These are phyloP conservation scores for Globisporangium apiculatum DNA, from an alignment of 352 stramenopile genomes.

Conservation along the genomic window DNA sequence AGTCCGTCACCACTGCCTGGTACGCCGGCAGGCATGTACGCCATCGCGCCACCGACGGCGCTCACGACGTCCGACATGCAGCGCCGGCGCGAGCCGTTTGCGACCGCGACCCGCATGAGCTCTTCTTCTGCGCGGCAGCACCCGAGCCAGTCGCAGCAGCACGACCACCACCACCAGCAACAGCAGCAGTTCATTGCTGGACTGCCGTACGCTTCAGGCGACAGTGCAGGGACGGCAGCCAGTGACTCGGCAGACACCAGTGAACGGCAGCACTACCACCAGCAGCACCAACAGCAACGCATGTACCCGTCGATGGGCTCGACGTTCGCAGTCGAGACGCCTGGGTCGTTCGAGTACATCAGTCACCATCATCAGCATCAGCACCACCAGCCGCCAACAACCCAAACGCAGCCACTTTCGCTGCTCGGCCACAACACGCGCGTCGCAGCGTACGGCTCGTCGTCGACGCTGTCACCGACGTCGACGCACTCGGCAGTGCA, in stretches of 20 bases:
- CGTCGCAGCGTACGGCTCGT: not conserved
- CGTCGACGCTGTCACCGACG: not conserved
- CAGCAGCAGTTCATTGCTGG: not conserved
- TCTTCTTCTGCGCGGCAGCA: too few species aligned
- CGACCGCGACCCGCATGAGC: not conserved
- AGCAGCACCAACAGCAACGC: not conserved
- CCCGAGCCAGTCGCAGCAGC: too few species aligned
- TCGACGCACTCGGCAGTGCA: not conserved
- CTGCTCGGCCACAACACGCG: not conserved
- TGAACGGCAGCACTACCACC: not conserved
- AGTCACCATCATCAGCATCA: not conserved
- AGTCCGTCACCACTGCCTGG: not conserved
- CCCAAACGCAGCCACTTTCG: not conserved
- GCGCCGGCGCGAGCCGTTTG: conserved; percentile 1
- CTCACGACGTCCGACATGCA: conserved; percentile 9
- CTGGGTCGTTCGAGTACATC: not conserved
- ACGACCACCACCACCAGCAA: too few species aligned
- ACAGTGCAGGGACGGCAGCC: not conserved
- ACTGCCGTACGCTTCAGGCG: not conserved
- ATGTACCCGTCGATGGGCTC: conserved; percentile 1
- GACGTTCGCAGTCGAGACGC: not conserved
- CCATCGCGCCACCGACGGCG: not conserved
- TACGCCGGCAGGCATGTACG: not conserved
- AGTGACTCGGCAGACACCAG: not conserved
- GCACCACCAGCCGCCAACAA: not conserved